Conservation (phyloP, 768 basidiomycete genomes). For the Suillus subluteus region DNA sequence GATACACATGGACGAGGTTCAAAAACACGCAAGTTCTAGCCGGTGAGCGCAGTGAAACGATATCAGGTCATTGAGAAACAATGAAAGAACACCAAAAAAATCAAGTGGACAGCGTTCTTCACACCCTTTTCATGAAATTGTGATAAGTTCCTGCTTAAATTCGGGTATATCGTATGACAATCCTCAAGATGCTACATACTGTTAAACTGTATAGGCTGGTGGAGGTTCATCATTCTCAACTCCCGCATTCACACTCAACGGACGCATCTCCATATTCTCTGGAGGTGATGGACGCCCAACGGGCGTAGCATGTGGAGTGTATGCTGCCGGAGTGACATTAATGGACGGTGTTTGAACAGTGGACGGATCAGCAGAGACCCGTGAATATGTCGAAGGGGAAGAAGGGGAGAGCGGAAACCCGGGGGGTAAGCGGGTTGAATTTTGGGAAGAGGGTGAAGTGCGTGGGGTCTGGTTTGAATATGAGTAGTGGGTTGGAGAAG, state of each 20-base stretch:
- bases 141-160: neutral
- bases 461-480: neutral
- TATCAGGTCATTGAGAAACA: neutral
- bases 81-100: neutral
- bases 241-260: slow-evolving; percentile 20
- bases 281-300: neutral
- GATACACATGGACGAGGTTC: neutral
- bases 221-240: slow-evolving; percentile 23
- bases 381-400: neutral
- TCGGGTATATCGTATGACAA: neutral
- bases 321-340: slow-evolving; percentile 1
- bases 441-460: neutral
- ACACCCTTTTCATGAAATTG: neutral
- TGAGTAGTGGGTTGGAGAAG: slow-evolving; percentile 1
- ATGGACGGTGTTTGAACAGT: neutral
- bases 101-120: neutral
- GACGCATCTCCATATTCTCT: slow-evolving; percentile 12
- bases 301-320: slow-evolving; percentile 3
- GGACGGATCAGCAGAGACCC: neutral
- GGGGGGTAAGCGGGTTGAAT: neutral
- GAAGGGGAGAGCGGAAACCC: neutral
- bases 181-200: neutral
- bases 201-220: slow-evolving; percentile 30
- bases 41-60: neutral
- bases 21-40: neutral